A percentile compares a stretch with the other conserved stretches of the same genome.
Evolutionary conservation across 1,284 basidiomycete genomes (phyloP).

Genomic region (Leccinum glutinopallens): DNA sequence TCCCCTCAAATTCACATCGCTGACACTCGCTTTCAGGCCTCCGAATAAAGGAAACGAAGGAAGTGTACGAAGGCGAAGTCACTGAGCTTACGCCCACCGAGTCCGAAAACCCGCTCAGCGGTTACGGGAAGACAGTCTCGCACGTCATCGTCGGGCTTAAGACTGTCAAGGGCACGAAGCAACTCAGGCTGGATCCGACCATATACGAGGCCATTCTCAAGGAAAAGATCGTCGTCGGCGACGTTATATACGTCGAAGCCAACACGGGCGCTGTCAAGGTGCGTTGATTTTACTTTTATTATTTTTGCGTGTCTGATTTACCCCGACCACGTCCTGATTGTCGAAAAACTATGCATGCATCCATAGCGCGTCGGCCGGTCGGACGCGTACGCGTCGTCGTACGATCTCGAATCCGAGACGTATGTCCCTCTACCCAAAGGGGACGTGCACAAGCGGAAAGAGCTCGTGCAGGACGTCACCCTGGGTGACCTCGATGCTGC

Average conservation of each 20-base stretch:
- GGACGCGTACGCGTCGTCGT: conserved; percentile 98
- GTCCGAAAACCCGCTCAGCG: conserved; percentile 92
- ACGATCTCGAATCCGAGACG: conserved; percentile 97
- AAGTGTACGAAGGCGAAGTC: conserved; percentile 98
- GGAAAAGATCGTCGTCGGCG: conserved; percentile 95
- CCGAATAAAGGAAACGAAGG: conserved; percentile 97
- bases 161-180: conserved; percentile 98
- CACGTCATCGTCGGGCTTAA: conserved; percentile 97
- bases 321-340: background rate
- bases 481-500: conserved; percentile 96
- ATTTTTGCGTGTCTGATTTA: background rate
- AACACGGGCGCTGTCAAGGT: conserved; percentile 97
- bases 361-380: conserved; percentile 89
- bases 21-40: conserved; percentile 57
- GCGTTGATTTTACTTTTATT: conserved; percentile 21
- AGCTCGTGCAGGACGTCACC: conserved; percentile 97
- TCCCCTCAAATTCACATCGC: background rate
- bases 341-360: background rate
- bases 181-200: conserved; percentile 90
- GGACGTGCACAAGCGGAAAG: conserved; percentile 97
- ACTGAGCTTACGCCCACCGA: conserved; percentile 96
- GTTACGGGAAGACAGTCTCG: conserved; percentile 98
- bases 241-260: conserved; percentile 95
- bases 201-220: conserved; percentile 98
- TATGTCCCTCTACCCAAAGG: conserved; percentile 98